Conservation (phyloP, 2,329 filamentous ascomycete genomes). For the Claviceps capensis region DNA sequence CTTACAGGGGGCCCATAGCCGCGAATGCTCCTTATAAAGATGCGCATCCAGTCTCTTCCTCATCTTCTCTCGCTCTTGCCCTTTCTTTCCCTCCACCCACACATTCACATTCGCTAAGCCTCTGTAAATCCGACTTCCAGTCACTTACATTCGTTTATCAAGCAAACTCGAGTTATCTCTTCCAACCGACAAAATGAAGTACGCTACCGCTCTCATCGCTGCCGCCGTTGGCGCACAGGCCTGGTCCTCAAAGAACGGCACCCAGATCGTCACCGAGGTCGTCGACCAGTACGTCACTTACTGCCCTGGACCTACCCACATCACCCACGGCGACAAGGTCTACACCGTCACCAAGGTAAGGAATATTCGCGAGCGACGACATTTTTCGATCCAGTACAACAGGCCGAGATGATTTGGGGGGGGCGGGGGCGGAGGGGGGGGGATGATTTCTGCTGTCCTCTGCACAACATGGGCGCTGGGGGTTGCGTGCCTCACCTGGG, state of each 20-base stretch:
- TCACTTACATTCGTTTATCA: conserved; percentile 44
- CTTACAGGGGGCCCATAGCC: neutral
- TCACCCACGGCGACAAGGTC: conserved; percentile 51
- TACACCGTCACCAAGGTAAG: conserved; percentile 54
- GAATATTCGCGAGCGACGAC: too few relatives aligned
- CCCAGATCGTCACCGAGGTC: conserved; percentile 46
- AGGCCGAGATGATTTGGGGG: neutral
- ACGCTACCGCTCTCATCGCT: conserved; percentile 38
- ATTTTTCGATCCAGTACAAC: neutral
- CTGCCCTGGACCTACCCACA: conserved; percentile 53
- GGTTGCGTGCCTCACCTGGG: too few relatives aligned
- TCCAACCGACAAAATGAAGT: conserved; percentile 49
- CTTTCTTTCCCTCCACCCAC: conserved; percentile 33
- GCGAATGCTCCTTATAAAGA: conserved; percentile 32
- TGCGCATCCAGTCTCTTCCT: conserved; percentile 23
- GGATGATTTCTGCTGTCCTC: too few relatives aligned
- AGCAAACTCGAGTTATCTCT: conserved; percentile 21
- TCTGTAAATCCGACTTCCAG: conserved; percentile 36
- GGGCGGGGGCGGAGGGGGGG: too few relatives aligned
- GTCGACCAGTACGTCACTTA: conserved; percentile 55
- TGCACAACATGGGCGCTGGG: too few relatives aligned
- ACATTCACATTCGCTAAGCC: conserved; percentile 30
- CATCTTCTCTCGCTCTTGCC: conserved; percentile 9
- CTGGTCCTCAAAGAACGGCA: conserved; percentile 26
- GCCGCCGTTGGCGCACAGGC: conserved; percentile 25